Base-by-base conservation (phyloP, 805 yeast species). In the Candida sphagnicola region DNA sequence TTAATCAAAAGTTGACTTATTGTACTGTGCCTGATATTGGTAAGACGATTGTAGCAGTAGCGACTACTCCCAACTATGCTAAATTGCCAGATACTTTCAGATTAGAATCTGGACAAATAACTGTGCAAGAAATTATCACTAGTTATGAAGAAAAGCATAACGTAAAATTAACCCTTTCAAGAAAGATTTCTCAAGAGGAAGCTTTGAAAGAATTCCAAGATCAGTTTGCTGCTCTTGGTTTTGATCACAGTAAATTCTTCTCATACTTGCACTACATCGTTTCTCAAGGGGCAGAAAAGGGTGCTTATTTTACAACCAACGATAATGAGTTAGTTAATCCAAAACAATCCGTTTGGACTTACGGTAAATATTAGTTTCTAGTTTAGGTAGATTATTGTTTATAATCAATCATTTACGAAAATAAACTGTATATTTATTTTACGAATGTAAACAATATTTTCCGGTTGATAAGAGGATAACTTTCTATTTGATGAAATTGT, bases 1-100 rank as follows among this genome's bases (percentile, higher is more conserved):
- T 68, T 18, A 52, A 60, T 31, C 40, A 53, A 11, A 46, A 50
- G 34, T 42, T 74, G 36, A 59, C 71, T 19, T 54, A 70, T 29
- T 49, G 74, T 3, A 62, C 45, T 28, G 41, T 61, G 17, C 43
- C 39, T 11, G 79, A 79, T 54, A 50, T 77, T 41, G 80, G 77
- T 15, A 59, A 66, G 24, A 45, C 59, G 4, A 52, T 71, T 34
- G 75, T 74, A 14, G 50, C 69, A 10, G 43, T 75, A 32, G 71
- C 67, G 8, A 54, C 76, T 14, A 42, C 35, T 1, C 34, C 45
- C 5, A 63, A 68, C 29, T 62, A 65, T 4, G 31, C 62, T 0
- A 34, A 53, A 3, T 47, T 77, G 14, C 80, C 81, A 18, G 70
- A 76, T 43, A 45, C 35, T 14, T 41, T 77, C 14, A 65, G 70